phyloP scores from a whole-genome alignment of 768 basidiomycete species.

The Steccherinum ochraceum region DNA sequence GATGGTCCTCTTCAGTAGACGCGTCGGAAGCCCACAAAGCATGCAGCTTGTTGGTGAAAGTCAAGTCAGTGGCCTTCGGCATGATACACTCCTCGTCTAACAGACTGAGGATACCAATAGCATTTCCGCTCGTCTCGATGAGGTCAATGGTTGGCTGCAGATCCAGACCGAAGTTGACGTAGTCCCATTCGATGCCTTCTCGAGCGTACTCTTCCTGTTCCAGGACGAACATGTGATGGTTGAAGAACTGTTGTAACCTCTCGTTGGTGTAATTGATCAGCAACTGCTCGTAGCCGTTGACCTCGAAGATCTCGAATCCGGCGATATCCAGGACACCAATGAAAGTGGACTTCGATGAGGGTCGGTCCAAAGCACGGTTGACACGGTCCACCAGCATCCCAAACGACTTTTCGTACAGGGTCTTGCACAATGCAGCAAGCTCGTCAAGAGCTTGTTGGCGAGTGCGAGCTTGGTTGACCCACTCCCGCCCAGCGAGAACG shows the following conservation, averaged over 20 bases:
- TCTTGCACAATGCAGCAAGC: constrained; percentile 86
- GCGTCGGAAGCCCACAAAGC: constrained; percentile 60
- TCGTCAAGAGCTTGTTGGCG: constrained; percentile 91
- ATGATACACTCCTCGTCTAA: constrained; percentile 99
- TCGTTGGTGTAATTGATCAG: constrained; percentile 99
- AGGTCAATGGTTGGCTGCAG: constrained; percentile 98
- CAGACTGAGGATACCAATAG: constrained; percentile 86
- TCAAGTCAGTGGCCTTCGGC: constrained; percentile 95
- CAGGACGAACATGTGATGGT: constrained; percentile 99
- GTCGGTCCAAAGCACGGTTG: constrained; percentile 90
- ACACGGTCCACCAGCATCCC: constrained; percentile 91
- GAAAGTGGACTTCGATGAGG: constrained; percentile 86
- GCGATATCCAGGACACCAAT: constrained; percentile 99
- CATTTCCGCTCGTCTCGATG: constrained; percentile 69
- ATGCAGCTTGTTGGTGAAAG: constrained; percentile 91
- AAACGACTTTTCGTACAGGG: constrained; percentile 95
- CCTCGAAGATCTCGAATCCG: constrained; percentile 95
- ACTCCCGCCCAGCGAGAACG: constrained; percentile 91
- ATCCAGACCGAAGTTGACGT: constrained; percentile 96
- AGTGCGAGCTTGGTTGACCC: constrained; percentile 92
- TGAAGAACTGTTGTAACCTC: constrained; percentile 96
- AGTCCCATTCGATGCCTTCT: constrained; percentile 96
- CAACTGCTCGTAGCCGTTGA: constrained; percentile 95
- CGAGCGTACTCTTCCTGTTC: constrained; percentile 98
- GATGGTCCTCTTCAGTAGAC: constrained; percentile 46